phyloP scores from a whole-genome alignment of 2,329 filamentous ascomycete species.

The Teratosphaeria destructans region DNA sequence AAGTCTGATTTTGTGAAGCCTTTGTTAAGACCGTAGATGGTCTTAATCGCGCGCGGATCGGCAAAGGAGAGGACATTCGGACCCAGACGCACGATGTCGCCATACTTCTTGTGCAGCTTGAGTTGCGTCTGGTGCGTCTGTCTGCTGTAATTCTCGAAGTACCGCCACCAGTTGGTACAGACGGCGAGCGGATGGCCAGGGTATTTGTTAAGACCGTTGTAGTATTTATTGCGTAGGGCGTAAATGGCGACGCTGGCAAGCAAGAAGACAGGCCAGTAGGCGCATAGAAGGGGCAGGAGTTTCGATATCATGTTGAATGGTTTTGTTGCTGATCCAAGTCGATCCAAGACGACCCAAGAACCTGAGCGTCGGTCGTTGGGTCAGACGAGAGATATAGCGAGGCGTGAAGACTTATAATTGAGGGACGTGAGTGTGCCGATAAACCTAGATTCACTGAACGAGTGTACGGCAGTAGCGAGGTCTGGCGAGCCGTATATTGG shows the following conservation, averaged over 20 bases:
- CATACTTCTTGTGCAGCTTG: slow-evolving; percentile 58
- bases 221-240: slow-evolving; percentile 36
- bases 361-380: not conserved
- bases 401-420: not conserved
- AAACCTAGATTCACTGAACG: not conserved
- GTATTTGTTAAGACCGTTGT: slow-evolving; percentile 55
- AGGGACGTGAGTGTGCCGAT: not conserved
- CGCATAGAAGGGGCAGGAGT: slow-evolving; percentile 16
- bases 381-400: not conserved
- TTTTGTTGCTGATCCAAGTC: not conserved
- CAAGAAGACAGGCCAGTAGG: slow-evolving; percentile 34
- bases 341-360: not conserved
- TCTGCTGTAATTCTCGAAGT: slow-evolving; percentile 55
- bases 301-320: slow-evolving; percentile 20
- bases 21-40: slow-evolving; percentile 74
- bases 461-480: not conserved
- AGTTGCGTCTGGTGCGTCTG: slow-evolving; percentile 59
- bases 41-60: slow-evolving; percentile 60
- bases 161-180: slow-evolving; percentile 64
- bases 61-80: slow-evolving; percentile 66
- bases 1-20: slow-evolving; percentile 74
- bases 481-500: not conserved
- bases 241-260: slow-evolving; percentile 22
- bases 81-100: slow-evolving; percentile 63
- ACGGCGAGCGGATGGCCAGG: slow-evolving; percentile 62